Evolutionary conservation across 768 basidiomycete species (phyloP).

Genomic region (Coprinopsis sp.): DNA sequence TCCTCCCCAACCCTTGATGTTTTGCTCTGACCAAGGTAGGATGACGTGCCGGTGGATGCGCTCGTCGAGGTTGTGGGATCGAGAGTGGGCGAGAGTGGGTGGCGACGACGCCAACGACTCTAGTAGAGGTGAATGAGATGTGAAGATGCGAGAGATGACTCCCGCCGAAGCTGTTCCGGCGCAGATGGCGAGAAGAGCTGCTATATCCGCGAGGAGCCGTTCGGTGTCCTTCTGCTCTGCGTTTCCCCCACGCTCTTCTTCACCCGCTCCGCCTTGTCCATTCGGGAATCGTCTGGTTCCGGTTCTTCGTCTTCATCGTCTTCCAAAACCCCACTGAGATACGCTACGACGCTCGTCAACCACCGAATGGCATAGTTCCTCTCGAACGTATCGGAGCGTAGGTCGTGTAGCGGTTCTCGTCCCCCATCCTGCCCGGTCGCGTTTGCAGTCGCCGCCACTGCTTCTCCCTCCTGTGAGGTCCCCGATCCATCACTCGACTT

Average conservation of each 20-base stretch:
- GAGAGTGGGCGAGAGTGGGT: slow-evolving; percentile 2
- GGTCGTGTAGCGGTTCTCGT: slow-evolving; percentile 25
- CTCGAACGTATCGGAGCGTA: slow-evolving; percentile 64
- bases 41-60: no score
- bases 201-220: slow-evolving; percentile 45
- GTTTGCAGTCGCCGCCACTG: no score
- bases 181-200: slow-evolving; percentile 59
- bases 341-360: slow-evolving; percentile 62
- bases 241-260: no score
- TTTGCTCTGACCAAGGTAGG: no score
- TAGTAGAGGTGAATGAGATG: no score
- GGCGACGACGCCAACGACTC: slow-evolving; percentile 41
- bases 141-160: slow-evolving; percentile 46
- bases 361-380: slow-evolving; percentile 65
- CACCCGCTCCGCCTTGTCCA: no score
- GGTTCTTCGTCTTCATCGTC: slow-evolving; percentile 13
- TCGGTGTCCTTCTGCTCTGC: slow-evolving; percentile 29
- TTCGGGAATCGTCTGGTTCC: no score
- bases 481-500: no score
- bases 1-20: background rate
- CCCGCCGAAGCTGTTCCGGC: slow-evolving; percentile 65
- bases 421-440: no score
- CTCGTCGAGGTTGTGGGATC: no score
- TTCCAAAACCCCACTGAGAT: slow-evolving; percentile 21
- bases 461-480: no score